A percentile compares a stretch with the other conserved stretches of the same genome.
phyloP scores from a whole-genome alignment of 2,329 filamentous ascomycete genomes.

The Scedosporium apiospermum region DNA sequence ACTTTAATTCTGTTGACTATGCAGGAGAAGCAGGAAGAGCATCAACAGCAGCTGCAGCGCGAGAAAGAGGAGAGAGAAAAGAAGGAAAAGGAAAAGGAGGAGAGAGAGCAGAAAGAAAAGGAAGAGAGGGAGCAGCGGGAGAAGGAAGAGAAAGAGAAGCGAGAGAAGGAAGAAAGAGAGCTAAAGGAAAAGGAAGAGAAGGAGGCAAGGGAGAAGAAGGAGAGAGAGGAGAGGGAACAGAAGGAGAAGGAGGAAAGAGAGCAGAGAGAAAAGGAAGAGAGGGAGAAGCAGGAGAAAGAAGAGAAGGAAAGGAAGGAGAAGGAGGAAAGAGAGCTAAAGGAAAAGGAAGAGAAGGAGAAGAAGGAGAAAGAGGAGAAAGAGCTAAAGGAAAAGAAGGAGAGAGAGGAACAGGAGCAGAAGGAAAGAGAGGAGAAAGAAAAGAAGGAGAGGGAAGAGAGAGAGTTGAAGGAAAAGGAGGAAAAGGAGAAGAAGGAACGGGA shows the following conservation, averaged over 20 bases:
- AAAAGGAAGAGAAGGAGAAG: not conserved
- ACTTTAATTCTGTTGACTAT: conserved; percentile 41
- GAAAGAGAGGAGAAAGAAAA: not conserved
- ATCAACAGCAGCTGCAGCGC: not conserved
- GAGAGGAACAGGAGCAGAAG: conserved; percentile 38
- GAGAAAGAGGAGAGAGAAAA: not conserved
- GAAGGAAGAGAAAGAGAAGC: not conserved
- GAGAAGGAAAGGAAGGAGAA: not conserved
- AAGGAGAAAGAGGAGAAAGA: not conserved
- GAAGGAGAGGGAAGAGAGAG: not conserved
- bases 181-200: not conserved
- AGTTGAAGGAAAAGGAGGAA: not conserved
- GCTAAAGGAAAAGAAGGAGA: conserved; percentile 10
- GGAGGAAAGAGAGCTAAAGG: not conserved
- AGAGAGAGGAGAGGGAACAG: not conserved
- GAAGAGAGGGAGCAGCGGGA: not conserved
- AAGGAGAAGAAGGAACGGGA: not conserved
- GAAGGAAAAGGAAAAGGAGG: not conserved
- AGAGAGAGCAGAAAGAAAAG: conserved; percentile 49
- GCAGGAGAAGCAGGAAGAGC: conserved; percentile 25
- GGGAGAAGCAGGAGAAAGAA: not conserved
- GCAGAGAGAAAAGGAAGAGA: not conserved
- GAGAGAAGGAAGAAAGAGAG: not conserved
- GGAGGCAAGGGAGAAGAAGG: not conserved
- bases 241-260: not conserved